Base-by-base conservation (phyloP, 257 asterid genomes). In the Solanum etuberosum region DNA sequence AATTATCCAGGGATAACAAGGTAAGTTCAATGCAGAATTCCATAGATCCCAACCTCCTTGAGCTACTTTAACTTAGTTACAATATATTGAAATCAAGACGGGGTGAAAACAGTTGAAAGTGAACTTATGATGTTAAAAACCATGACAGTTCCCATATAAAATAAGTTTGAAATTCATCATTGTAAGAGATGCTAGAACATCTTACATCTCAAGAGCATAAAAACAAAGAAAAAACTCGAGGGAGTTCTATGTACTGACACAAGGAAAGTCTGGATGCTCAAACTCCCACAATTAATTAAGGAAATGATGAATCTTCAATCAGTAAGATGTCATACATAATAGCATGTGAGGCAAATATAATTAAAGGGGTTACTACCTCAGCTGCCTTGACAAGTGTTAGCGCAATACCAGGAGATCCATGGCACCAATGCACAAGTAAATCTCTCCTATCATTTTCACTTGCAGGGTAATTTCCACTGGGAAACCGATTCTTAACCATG, bases 371-470 rank as follows among this genome's bases (percentile, higher is more conserved):
- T 7, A 82, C 85, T 88, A 95, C 98, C 98, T 94, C 92, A 78
- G 94, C 96, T 87, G 98, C 98, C 89, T 92, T 94, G 85, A 88
- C 88, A 80, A 95, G 94, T 12, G 98, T 94, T 65, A 93, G 94
- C 57, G 93, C 94, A 83, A 94, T 89, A 42, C 98, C 98, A 14
- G 98, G 97, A 88, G 97, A 94, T 72, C 98, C 98, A 85, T 93
- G 97, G 67, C 98, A 95, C 98, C 98, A 95, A 86, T 95, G 98
- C 87, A 94, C 94, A 11, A 95, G 92, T 70, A 77, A 87, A 87
- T 95, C 98, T 67, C 89, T 88, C 90, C 82, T 87, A 87, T 91
- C 93, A 85, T 91, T 94, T 88, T 94, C 98, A 48, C 94, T 93
- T 10, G 89, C 81, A 59, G 97, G 98, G 88, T 93, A 93, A 88